phyloP scores from a whole-genome alignment of 306 rosid species.

The Comarum palustre region DNA sequence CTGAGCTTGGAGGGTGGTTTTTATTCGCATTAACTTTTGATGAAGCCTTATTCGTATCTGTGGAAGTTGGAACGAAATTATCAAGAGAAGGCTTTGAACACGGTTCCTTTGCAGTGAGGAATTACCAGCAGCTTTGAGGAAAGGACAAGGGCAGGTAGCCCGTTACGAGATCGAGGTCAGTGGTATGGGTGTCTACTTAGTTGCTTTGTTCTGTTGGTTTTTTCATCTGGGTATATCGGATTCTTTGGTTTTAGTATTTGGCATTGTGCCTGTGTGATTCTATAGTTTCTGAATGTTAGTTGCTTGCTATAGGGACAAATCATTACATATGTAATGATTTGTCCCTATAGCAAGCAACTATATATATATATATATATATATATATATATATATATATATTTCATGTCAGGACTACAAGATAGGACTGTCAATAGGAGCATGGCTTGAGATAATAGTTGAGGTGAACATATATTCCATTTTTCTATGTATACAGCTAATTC shows the following conservation, averaged over 20 bases:
- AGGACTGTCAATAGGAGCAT: constrained; percentile 14
- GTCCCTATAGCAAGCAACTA: no score
- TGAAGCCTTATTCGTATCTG: constrained; percentile 39
- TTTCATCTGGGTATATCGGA: no score
- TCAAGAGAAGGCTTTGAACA: constrained; percentile 35
- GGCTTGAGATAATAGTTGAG: constrained; percentile 1
- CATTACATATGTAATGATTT: no score
- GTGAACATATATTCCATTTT: constrained; percentile 5
- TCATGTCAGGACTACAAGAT: constrained; percentile 2
- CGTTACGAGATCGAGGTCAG: no score
- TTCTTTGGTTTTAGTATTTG: no score
- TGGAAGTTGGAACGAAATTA: constrained; percentile 30
- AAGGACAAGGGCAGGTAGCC: no score
- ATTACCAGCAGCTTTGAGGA: constrained; percentile 47
- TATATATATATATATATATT: not conserved
- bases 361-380: not conserved
- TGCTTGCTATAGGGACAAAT: no score
- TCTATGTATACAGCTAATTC: not conserved
- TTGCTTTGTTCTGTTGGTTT: no score
- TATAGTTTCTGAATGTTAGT: no score
- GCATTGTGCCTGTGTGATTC: no score
- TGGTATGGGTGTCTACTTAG: no score
- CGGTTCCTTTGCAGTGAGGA: constrained; percentile 34
- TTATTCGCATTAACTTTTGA: constrained; percentile 42
- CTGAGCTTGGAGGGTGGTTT: constrained; percentile 34